These are phyloP conservation scores for Pyronema domesticum DNA, from an alignment of 495 filamentous ascomycete species.

Conservation along the genomic window DNA sequence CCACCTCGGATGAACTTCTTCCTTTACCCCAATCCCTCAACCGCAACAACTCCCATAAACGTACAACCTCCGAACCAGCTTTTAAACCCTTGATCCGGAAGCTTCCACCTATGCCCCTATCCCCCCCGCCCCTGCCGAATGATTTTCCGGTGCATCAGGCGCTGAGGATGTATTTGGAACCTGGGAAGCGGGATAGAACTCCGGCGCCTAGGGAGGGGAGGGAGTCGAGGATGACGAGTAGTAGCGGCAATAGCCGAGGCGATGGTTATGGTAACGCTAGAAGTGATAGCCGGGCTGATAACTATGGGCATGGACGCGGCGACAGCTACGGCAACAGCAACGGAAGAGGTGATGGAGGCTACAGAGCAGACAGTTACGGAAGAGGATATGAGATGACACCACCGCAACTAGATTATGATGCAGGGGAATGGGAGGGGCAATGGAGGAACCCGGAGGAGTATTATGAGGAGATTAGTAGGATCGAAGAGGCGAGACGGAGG, in stretches of 20 bases:
- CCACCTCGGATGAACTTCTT: not conserved
- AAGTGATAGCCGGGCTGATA: no score
- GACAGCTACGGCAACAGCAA: no score
- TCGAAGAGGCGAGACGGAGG: not conserved
- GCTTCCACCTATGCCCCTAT: conserved; percentile 19
- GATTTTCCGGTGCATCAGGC: conserved; percentile 23
- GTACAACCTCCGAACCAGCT: conserved; percentile 10
- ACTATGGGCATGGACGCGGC: no score
- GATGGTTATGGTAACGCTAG: no score
- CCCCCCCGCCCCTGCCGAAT: conserved; percentile 20
- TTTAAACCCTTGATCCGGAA: conserved; percentile 23
- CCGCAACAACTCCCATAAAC: conserved; percentile 11
- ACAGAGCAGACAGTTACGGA: no score
- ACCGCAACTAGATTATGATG: not conserved
- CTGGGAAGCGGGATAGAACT: conserved; percentile 5
- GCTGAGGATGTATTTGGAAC: conserved; percentile 20
- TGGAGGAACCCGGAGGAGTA: not conserved
- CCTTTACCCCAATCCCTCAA: conserved; percentile 11
- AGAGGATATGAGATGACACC: conserved; percentile 4
- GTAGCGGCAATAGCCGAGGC: no score
- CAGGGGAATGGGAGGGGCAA: not conserved
- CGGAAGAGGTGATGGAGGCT: no score
- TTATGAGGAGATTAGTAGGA: conserved; percentile 2
- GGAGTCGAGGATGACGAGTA: conserved; percentile 1
- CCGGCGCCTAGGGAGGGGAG: not conserved